A percentile compares a stretch with the other conserved stretches of the same genome.
Conservation (phyloP, 805 yeast species). For the Saccharomyces kudriavzevii region DNA sequence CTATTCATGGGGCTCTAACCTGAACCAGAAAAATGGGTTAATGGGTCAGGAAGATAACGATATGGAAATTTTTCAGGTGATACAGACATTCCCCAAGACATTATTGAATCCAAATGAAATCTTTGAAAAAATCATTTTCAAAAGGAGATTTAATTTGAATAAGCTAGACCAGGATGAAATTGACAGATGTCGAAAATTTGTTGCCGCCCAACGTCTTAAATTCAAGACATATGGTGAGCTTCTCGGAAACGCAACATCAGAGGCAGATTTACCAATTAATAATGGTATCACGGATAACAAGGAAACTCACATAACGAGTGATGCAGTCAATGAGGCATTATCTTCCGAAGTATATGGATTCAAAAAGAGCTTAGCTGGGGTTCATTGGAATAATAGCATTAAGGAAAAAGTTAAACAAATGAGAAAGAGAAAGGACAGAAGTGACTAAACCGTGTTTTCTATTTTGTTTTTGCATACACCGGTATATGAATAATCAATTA, state of each 20-base stretch:
- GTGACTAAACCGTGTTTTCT: neutral
- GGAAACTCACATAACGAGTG: slow-evolving; percentile 13
- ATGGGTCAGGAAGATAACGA: slow-evolving; percentile 33
- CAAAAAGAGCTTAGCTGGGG: slow-evolving; percentile 39
- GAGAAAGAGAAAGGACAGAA: slow-evolving; percentile 22
- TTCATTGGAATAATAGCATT: slow-evolving; percentile 55
- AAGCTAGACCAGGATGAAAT: slow-evolving; percentile 78
- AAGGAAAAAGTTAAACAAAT: slow-evolving; percentile 45
- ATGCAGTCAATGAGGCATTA: slow-evolving; percentile 27
- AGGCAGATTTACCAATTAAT: neutral
- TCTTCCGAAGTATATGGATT: slow-evolving; percentile 39
- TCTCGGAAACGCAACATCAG: neutral
- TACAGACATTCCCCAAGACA: slow-evolving; percentile 74
- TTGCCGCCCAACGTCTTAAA: slow-evolving; percentile 50
- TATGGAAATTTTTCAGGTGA: slow-evolving; percentile 69
- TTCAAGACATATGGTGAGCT: slow-evolving; percentile 22
- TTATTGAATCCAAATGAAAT: slow-evolving; percentile 61
- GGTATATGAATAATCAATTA: neutral
- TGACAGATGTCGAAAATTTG: slow-evolving; percentile 68
- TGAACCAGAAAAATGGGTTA: slow-evolving; percentile 1
- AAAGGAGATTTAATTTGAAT: slow-evolving; percentile 62
- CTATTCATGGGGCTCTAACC: slow-evolving; percentile 2
- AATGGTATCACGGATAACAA: slow-evolving; percentile 1
- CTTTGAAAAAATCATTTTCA: slow-evolving; percentile 62
- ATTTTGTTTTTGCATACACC: neutral